These are phyloP conservation scores for Fusarium vanettenii DNA, from an alignment of 2,329 filamentous ascomycete species.

Conservation along the genomic window DNA sequence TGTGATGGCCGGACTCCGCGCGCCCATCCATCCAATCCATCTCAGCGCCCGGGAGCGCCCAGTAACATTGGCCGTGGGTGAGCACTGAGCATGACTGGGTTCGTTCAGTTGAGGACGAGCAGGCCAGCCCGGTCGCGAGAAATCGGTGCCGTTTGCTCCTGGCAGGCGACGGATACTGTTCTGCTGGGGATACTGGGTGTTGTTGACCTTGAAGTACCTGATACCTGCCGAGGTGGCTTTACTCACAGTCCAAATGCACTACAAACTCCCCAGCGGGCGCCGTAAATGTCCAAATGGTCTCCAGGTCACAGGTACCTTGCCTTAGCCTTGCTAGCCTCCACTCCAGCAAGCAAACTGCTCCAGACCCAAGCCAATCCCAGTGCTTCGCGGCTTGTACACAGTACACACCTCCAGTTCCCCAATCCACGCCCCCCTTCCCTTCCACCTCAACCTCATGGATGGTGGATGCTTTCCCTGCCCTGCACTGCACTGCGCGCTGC, in stretches of 20 bases:
- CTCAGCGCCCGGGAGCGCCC: conserved; percentile 38
- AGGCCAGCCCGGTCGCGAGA: conserved; percentile 2
- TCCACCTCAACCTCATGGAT: conserved; percentile 2
- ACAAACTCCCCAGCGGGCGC: conserved; percentile 22
- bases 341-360: not conserved
- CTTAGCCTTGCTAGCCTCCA: not conserved
- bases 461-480: conserved; percentile 11
- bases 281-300: not conserved
- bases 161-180: not conserved
- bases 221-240: conserved; percentile 3
- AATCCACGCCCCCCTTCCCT: conserved; percentile 30
- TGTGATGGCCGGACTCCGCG: conserved; percentile 22
- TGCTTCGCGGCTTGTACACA: conserved; percentile 8
- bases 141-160: conserved; percentile 18
- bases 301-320: conserved; percentile 18
- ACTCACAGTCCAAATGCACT: not conserved
- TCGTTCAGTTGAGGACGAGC: conserved; percentile 3
- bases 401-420: conserved; percentile 10
- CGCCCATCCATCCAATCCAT: conserved; percentile 4
- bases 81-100: conserved; percentile 15
- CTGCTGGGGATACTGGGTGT: not conserved
- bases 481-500: not conserved
- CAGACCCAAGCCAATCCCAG: not conserved
- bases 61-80: conserved; percentile 23
- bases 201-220: conserved; percentile 14